A percentile compares a stretch with the other conserved stretches of the same genome.
phyloP scores from a whole-genome alignment of 352 stramenopile genomes.

The Lagenidium giganteum region DNA sequence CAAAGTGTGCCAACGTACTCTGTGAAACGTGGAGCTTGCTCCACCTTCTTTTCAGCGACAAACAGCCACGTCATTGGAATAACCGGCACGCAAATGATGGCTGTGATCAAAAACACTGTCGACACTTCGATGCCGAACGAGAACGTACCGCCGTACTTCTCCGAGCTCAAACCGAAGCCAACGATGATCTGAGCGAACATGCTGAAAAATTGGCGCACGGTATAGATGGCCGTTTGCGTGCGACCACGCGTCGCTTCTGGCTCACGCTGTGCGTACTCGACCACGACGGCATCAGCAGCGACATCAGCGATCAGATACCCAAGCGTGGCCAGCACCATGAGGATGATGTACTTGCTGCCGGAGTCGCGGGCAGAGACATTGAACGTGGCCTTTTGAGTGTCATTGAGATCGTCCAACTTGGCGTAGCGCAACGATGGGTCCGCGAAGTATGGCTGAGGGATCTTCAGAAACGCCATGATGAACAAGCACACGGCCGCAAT shows the following conservation, averaged over 20 bases:
- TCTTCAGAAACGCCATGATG: constrained; percentile 26
- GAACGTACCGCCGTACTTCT: constrained; percentile 54
- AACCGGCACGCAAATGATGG: constrained; percentile 26
- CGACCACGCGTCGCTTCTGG: constrained; percentile 32
- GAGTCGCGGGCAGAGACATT: constrained; percentile 29
- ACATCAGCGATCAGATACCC: constrained; percentile 40
- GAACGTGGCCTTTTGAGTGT: constrained; percentile 29
- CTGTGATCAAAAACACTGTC: constrained; percentile 38
- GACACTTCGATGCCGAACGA: constrained; percentile 38
- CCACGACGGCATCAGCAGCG: constrained; percentile 36
- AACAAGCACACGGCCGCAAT: constrained; percentile 24
- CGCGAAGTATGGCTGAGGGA: constrained; percentile 53
- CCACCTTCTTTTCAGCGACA: constrained; percentile 34
- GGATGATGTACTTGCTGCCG: constrained; percentile 45
- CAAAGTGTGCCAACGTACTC: too few species aligned
- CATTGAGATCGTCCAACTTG: constrained; percentile 20
- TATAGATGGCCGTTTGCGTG: constrained; percentile 15
- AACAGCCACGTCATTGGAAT: constrained; percentile 38
- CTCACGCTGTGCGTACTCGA: constrained; percentile 55
- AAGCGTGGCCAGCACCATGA: constrained; percentile 52
- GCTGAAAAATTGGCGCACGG: constrained; percentile 21
- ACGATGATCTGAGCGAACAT: constrained; percentile 40
- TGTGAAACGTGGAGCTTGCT: constrained; percentile 20
- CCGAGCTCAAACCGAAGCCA: constrained; percentile 50
- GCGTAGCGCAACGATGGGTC: constrained; percentile 31